Evolutionary conservation across 306 rosid genomes (phyloP).

Genomic region (Hippophae rhamnoides): DNA sequence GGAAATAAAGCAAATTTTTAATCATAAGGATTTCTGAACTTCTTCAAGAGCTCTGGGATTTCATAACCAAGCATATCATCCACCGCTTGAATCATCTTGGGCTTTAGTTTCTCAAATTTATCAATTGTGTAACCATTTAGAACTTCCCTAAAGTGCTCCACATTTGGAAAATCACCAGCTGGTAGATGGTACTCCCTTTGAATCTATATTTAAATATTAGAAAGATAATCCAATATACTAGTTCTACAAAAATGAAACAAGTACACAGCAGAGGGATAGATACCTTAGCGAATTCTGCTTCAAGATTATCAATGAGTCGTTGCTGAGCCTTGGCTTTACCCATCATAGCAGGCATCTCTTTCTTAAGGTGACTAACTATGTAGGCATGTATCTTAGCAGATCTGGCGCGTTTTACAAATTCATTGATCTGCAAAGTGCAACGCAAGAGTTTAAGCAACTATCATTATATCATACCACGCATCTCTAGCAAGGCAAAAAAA

Average conservation of each 20-base stretch:
- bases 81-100: conserved; percentile 43
- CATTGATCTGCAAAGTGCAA: conserved; percentile 25
- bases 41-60: conserved; percentile 40
- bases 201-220: conserved; percentile 18
- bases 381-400: conserved; percentile 43
- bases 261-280: background rate
- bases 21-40: conserved; percentile 38
- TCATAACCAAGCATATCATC: conserved; percentile 47
- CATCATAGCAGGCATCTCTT: conserved; percentile 50
- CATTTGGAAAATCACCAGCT: conserved; percentile 37
- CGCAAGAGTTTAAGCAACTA: no score
- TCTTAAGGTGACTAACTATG: conserved; percentile 42
- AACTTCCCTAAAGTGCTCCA: conserved; percentile 36
- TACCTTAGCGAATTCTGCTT: conserved; percentile 45
- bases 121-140: conserved; percentile 32
- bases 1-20: background rate
- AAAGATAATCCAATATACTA: background rate
- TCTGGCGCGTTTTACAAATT: conserved; percentile 43
- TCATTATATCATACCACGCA: no score
- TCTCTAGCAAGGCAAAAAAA: no score
- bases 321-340: conserved; percentile 41
- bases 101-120: conserved; percentile 40
- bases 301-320: conserved; percentile 36
- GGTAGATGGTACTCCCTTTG: conserved; percentile 42
- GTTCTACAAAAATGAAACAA: background rate